phyloP scores from a whole-genome alignment of 352 stramenopile species.

The Pythium periplocum region DNA sequence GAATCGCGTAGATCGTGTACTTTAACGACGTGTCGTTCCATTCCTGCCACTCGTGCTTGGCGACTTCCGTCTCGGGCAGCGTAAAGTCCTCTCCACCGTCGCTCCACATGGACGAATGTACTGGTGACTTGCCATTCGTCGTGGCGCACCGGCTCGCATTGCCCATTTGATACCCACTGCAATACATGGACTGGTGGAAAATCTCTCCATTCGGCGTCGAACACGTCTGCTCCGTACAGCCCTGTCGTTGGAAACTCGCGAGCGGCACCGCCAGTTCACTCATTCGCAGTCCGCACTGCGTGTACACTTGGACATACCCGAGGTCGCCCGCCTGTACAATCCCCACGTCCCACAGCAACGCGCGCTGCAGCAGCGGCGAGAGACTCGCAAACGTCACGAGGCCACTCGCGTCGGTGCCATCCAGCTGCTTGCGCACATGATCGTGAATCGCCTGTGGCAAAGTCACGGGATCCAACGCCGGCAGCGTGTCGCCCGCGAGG shows the following conservation, averaged over 20 bases:
- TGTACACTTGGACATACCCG: conserved; percentile 29
- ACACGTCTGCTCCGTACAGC: conserved; percentile 31
- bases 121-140: conserved; percentile 12
- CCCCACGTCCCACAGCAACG: conserved; percentile 40
- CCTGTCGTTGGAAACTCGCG: conserved; percentile 15
- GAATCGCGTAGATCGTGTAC: conserved; percentile 31
- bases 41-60: conserved; percentile 29
- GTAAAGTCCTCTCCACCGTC: conserved; percentile 30
- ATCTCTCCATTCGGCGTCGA: conserved; percentile 23
- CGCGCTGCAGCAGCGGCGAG: conserved; percentile 36
- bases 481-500: conserved; percentile 21
- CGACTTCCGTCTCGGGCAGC: conserved; percentile 25
- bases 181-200: conserved; percentile 23
- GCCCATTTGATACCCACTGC: conserved; percentile 17
- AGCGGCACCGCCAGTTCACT: conserved; percentile 29
- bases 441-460: neutral
- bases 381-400: conserved; percentile 18
- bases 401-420: neutral
- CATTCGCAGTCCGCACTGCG: conserved; percentile 36
- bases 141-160: conserved; percentile 17
- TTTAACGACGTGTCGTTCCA: neutral
- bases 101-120: conserved; percentile 43
- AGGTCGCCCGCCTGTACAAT: conserved; percentile 25
- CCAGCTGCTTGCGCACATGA: neutral
- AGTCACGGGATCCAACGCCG: neutral